Percentiles rank a stretch among this genome's conserved stretches.
phyloP scores from a whole-genome alignment of 352 stramenopile genomes.

The Aphanomyces stellatus region DNA sequence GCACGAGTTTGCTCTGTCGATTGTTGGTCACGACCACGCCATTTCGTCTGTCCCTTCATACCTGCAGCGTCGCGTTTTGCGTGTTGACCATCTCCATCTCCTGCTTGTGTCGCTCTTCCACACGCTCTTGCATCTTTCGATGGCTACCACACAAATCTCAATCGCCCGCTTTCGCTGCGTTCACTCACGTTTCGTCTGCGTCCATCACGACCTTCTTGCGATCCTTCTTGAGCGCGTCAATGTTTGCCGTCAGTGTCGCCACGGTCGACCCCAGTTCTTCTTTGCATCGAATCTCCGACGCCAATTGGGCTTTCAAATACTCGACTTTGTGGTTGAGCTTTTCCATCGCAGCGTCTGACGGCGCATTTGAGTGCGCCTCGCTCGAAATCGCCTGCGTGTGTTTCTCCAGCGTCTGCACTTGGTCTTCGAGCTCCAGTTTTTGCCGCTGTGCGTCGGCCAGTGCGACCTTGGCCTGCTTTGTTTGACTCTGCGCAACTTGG shows the following conservation, averaged over 20 bases:
- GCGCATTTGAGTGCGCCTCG: conserved; percentile 21
- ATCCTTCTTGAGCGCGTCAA: conserved; percentile 61
- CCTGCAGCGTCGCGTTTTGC: conserved; percentile 42
- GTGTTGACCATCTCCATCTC: conserved; percentile 41
- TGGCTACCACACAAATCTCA: too few species aligned
- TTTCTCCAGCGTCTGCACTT: conserved; percentile 44
- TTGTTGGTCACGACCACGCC: neutral
- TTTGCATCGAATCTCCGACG: conserved; percentile 80
- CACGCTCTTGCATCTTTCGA: conserved; percentile 33
- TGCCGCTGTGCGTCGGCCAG: conserved; percentile 36
- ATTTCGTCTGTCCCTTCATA: neutral
- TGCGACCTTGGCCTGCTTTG: conserved; percentile 34
- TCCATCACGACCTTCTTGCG: conserved; percentile 41
- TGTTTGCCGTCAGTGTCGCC: conserved; percentile 43
- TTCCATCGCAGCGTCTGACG: conserved; percentile 36
- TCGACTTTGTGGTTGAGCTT: conserved; percentile 78
- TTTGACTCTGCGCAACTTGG: conserved; percentile 25
- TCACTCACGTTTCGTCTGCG: conserved; percentile 51
- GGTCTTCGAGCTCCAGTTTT: conserved; percentile 25
- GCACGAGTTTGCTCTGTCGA: conserved; percentile 36
- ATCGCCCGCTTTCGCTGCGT: neutral
- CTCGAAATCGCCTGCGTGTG: neutral
- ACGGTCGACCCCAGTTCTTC: conserved; percentile 67
- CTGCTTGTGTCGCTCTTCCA: conserved; percentile 36
- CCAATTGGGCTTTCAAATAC: conserved; percentile 72